phyloP scores from a whole-genome alignment of 2,329 filamentous ascomycete species.

The Berkeleyomyces basicola region DNA sequence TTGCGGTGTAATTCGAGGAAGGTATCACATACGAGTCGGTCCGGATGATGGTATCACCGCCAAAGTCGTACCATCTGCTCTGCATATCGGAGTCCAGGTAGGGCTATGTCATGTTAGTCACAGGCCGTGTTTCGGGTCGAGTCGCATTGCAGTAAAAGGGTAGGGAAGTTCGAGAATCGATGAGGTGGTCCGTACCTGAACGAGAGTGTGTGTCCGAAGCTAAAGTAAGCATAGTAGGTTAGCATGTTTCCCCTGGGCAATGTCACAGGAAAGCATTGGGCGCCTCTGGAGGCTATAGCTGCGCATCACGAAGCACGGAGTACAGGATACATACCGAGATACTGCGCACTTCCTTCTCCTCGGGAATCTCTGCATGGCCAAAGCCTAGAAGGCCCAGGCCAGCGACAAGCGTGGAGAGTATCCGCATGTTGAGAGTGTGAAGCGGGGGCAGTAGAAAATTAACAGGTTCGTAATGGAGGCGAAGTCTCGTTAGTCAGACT shows the following conservation, averaged over 20 bases:
- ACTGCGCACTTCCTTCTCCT: conserved; percentile 15
- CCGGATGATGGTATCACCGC: conserved; percentile 76
- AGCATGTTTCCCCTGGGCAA: background rate
- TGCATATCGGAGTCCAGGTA: conserved; percentile 97
- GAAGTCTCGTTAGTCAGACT: background rate
- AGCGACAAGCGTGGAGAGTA: conserved; percentile 12
- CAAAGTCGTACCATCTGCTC: conserved; percentile 98
- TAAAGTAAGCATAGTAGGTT: conserved; percentile 23
- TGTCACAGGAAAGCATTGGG: background rate
- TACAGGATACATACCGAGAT: conserved; percentile 14
- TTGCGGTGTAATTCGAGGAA: background rate
- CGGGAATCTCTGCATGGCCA: conserved; percentile 5
- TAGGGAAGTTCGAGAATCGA: conserved; percentile 6
- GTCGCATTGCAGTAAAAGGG: conserved; percentile 15
- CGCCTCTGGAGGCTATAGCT: background rate
- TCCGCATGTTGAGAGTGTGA: conserved; percentile 7
- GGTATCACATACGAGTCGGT: conserved; percentile 40
- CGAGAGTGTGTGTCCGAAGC: conserved; percentile 75
- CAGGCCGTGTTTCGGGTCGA: conserved; percentile 4
- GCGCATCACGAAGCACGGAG: background rate
- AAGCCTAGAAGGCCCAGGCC: conserved; percentile 10
- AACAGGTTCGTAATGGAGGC: background rate
- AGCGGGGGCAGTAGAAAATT: background rate
- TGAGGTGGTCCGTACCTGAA: conserved; percentile 42
- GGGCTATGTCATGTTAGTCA: conserved; percentile 38